Evolutionary conservation across 257 asterid genomes (phyloP), one percentile per base, ranked within the genome.

Genomic region (Dorcoceras hygrometricum): DNA sequence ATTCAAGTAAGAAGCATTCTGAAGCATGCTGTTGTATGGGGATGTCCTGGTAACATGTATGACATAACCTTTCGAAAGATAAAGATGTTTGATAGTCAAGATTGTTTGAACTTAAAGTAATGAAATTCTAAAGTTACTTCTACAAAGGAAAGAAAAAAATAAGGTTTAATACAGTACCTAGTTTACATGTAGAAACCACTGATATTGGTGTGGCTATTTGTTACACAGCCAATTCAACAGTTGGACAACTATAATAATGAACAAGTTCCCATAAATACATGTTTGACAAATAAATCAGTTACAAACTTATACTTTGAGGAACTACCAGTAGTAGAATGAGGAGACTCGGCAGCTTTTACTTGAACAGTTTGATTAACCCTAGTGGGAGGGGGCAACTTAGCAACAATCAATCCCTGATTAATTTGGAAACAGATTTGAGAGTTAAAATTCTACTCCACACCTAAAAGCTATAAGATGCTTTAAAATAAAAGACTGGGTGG

Each of bases 371-470:
- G 83, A 64, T 72, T 81, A 54, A 4, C 54, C 24, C 51, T 80
- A 20, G 83, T 46, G 53, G 53, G 59, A 34, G 83, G 79, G 63
- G 89, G 83, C 51, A 78, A 4, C 65, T 83, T 83, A 2, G 89
- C 82, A 57, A 83, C 69, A 62, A 83, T 80, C 63, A 83, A 72
- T 36, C 89, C 89, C 89, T 83, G 84, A 36, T 51, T 23, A 14
- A 76, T 58, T 58, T 27, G 34, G 60, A 61, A 57, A 65, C 26
- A 39, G 53, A 57, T 23, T n/a, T 34, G 55, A 50, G 59, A 34
- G 66, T 25, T 62, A 31, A 24, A 60, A 57, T 25, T 39, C 68
- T 62, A 57, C 26, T 64, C 64, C 65, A 62, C 31, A 34, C 39
- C 56, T 14, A 26, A 63, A 31, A 61, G 58, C 55, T 54, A 43